Base-by-base conservation (phyloP, 2,329 filamentous ascomycete species). In the Cladophialophora yegresii region DNA sequence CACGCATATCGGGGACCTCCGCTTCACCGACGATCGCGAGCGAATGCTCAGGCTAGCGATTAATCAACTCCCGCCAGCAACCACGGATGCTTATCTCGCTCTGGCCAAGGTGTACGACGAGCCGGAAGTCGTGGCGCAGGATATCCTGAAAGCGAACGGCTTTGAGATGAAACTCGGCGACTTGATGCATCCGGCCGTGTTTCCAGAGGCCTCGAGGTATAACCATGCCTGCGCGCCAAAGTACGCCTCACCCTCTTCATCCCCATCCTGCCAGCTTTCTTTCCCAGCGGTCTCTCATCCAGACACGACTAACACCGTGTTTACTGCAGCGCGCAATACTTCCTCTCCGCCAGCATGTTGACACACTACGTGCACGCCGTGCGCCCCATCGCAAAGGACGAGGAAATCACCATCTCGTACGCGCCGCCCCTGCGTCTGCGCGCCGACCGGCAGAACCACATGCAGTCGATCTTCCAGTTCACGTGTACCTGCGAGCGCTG, bases 331-430 rank as follows among this genome's bases (percentile, higher is more conserved):
- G 58, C 67, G 7, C 64, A 66, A 58, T 69, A 69, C 40, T 63
- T 61, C 30, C 61, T 69, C 51, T 58, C 64, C 10, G 47, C 58
- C 12, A 50, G 28, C 20, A 13, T 62, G 5, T 40, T 69, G 26
- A 62, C 64, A 23, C 67, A 69, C 22, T 58, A 58, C 45, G 58
- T 69, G 8, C 64, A 67, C 32, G 61, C 67, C 2, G 58, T 87
- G 22, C 86, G 87, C 69, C 84, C 92, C 62, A 97, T 99, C 65
- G 84, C 88, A 9, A 81, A 89, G 0, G 93, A 93, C 4, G 93
- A 98, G 66, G 95, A 98, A 76, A 96, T 99, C 64, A 98, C 95
- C 0, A 93, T 98, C 0, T 93, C 89, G 0, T 99, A 99, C 72
- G 32, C 63, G 30, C 51, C 62, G 12, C 67, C 67, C 13, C 40